A percentile compares a stretch with the other conserved stretches of the same genome.
phyloP scores from a whole-genome alignment of 73 alveolate genomes.

The Paramecium sexaurelia region DNA sequence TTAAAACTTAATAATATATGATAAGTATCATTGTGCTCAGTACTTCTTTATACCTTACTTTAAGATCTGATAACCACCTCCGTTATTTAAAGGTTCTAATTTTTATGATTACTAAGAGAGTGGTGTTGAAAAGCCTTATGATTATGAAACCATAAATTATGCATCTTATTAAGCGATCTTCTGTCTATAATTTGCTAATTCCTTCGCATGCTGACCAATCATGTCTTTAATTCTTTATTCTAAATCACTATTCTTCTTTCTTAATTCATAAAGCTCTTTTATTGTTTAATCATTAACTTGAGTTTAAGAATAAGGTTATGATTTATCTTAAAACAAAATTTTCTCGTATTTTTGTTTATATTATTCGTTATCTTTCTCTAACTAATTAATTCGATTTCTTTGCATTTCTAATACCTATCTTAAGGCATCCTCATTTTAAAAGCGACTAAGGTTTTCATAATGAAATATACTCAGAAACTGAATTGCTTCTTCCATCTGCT shows the following conservation, averaged over 20 bases:
- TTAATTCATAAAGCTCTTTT: conserved; percentile 28
- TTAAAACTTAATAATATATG: neutral
- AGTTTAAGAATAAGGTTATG: conserved; percentile 3
- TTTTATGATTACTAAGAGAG: neutral
- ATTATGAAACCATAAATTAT: neutral
- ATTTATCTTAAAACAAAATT: neutral
- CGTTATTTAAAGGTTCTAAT: neutral
- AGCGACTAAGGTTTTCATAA: neutral
- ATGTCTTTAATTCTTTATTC: neutral
- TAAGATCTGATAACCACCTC: neutral
- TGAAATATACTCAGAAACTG: conserved; percentile 21
- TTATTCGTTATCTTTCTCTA: conserved; percentile 24
- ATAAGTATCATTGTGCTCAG: neutral
- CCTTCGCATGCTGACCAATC: neutral
- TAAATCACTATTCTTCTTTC: conserved; percentile 5
- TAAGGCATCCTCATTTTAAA: conserved; percentile 50
- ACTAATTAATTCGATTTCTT: neutral
- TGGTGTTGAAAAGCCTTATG: conserved; percentile 21
- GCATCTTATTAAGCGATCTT: neutral
- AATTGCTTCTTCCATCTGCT: conserved; percentile 44
- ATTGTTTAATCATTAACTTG: neutral
- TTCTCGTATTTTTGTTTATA: conserved; percentile 10
- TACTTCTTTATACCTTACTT: neutral
- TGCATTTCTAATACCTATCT: conserved; percentile 1
- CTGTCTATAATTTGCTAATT: conserved; percentile 6